Base-by-base conservation (phyloP, 768 basidiomycete genomes). In the Phaeotremella fagi region DNA sequence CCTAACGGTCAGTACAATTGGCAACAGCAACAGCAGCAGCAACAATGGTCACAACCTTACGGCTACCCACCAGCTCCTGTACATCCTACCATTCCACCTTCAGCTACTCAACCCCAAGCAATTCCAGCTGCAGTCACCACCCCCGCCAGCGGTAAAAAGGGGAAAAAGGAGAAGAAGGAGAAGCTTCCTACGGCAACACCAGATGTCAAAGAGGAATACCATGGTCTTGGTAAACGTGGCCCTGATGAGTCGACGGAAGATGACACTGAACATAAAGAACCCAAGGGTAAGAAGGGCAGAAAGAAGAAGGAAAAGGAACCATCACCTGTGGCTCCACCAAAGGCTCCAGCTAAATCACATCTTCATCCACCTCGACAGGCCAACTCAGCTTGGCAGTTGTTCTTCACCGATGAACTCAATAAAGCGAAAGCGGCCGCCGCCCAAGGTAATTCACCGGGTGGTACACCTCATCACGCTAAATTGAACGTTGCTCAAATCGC, bases 351-450 rank as follows among this genome's bases (percentile, higher is more conserved):
- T 50, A 90, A 86, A 75, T 90, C 90, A 35, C 75, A 83, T 11
- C 79, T 95, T 53, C 84, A 85, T 37, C 90, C 88, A 18, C 90
- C 90, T 44, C 90, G 91, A 77, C 81, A 90, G 64, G 88, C 91
- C 4, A 89, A 88, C 3, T 91, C 89, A 2, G 88, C 90, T 50
- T 95, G 91, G 91, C 91, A 95, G 75, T 81, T 95, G 38, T 95
- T 90, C 76, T 94, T 95, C 72, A 90, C 90, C 22, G 89, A 94
- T 71, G 91, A 88, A 83, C 90, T 95, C 59, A 86, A 89, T 72
- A 81, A 66, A 27, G 71, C 73, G n/a, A 75, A 73, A 54, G 64
- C 63, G 6, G 60, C 66, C 23, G 55, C 62, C 7, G 55, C 67
- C 22, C 47, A 57, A 43, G 63, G 54, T n/a, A 61, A 53, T 31